phyloP scores from a whole-genome alignment of 148 eudicot genomes.

The Arbutus unedo region DNA sequence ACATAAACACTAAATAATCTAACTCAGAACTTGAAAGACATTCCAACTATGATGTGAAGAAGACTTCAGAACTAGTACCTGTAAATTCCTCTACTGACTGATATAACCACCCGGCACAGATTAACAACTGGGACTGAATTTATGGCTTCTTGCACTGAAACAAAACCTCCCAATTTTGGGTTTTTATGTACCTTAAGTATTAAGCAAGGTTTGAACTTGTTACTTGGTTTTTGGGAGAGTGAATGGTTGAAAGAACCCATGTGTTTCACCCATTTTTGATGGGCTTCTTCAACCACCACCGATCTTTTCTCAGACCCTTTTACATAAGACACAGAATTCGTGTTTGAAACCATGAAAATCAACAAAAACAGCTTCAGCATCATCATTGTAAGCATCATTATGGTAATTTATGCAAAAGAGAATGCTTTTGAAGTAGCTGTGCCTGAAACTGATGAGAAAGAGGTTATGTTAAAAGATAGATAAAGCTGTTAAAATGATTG shows the following conservation, averaged over 20 bases:
- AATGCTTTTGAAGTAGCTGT: not conserved
- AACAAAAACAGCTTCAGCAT: slow-evolving; percentile 31
- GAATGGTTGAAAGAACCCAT: slow-evolving; percentile 48
- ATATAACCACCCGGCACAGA: slow-evolving; percentile 61
- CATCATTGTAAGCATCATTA: slow-evolving; percentile 10
- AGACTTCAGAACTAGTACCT: slow-evolving; percentile 33
- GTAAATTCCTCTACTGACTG: slow-evolving; percentile 60
- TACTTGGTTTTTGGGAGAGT: slow-evolving; percentile 32
- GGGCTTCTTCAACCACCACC: slow-evolving; percentile 27
- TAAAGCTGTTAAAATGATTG: slow-evolving; percentile 4
- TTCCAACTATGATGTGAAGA: not conserved
- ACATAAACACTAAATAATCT: no score
- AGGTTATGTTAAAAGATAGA: not conserved
- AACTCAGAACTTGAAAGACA: not conserved
- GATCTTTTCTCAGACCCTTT: slow-evolving; percentile 17
- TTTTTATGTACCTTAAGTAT: slow-evolving; percentile 55
- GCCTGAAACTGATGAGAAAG: slow-evolving; percentile 6
- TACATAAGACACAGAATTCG: slow-evolving; percentile 12
- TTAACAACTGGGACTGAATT: slow-evolving; percentile 49
- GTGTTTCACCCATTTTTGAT: slow-evolving; percentile 48
- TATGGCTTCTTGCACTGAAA: slow-evolving; percentile 56
- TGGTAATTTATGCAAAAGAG: not conserved
- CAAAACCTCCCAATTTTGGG: slow-evolving; percentile 41
- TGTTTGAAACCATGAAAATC: slow-evolving; percentile 24
- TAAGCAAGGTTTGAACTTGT: slow-evolving; percentile 52